phyloP scores from a whole-genome alignment of 208 protist species.

The Leishmania major region DNA sequence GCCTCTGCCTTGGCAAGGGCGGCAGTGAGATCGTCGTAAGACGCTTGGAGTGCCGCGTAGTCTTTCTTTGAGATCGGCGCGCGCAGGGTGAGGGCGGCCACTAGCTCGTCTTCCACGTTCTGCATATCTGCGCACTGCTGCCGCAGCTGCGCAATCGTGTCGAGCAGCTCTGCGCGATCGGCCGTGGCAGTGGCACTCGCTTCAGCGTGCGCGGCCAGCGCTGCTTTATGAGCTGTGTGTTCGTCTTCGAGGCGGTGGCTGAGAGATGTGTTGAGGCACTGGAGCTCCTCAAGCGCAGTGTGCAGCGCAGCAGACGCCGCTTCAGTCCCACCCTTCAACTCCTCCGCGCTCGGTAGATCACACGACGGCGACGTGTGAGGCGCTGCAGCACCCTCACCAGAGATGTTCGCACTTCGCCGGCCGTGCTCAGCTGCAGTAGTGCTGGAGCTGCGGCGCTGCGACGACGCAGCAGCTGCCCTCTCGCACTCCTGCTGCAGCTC shows the following conservation, averaged over 20 bases:
- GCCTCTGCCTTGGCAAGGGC: conserved; percentile 17
- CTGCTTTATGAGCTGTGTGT: not conserved
- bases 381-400: not conserved
- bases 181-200: conserved; percentile 2
- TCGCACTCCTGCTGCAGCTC: conserved; percentile 17
- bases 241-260: conserved; percentile 5
- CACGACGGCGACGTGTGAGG: not conserved
- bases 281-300: conserved; percentile 1
- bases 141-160: conserved; percentile 20
- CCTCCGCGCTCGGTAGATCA: not conserved
- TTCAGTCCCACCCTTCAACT: not conserved
- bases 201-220: conserved; percentile 4
- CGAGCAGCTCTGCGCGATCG: conserved; percentile 20
- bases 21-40: conserved; percentile 7
- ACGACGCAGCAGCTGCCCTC: not conserved
- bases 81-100: conserved; percentile 26
- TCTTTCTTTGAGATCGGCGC: conserved; percentile 24
- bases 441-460: conserved; percentile 14
- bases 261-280: conserved; percentile 1
- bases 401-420: not conserved
- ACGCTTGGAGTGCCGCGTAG: conserved; percentile 15
- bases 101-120: conserved; percentile 15
- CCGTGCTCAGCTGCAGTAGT: not conserved
- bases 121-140: conserved; percentile 20
- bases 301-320: not conserved